Percentiles rank a stretch among this genome's conserved stretches.
phyloP scores from a whole-genome alignment of 2,329 filamentous ascomycete species.

The Fusarium sp. region DNA sequence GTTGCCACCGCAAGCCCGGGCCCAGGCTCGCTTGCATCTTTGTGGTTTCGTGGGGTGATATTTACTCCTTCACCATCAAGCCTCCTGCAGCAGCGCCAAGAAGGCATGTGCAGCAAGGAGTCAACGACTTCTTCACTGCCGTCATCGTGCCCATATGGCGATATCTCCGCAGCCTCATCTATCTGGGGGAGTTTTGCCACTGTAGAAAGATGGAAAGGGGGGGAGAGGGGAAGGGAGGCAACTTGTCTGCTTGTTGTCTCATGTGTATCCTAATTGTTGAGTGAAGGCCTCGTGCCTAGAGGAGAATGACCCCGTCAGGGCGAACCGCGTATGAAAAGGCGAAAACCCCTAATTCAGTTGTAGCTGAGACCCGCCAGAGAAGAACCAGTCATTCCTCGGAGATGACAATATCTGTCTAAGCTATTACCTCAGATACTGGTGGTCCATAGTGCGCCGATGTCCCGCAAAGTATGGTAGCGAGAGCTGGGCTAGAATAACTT shows the following conservation, averaged over 20 bases:
- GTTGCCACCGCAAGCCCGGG: conserved; percentile 44
- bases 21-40: conserved; percentile 43
- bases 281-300: not conserved
- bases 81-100: conserved; percentile 35
- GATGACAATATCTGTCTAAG: conserved; percentile 23
- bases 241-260: conserved; percentile 12
- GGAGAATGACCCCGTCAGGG: not conserved
- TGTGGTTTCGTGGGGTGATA: conserved; percentile 47
- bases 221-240: not conserved
- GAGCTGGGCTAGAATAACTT: not conserved
- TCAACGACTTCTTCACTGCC: conserved; percentile 17
- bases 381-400: conserved; percentile 14
- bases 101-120: conserved; percentile 10
- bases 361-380: not conserved
- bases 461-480: not conserved
- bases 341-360: not conserved
- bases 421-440: conserved; percentile 5
- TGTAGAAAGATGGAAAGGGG: conserved; percentile 6
- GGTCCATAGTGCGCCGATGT: not conserved
- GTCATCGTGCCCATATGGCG: conserved; percentile 22
- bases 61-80: conserved; percentile 42
- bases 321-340: not conserved
- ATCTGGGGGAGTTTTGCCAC: conserved; percentile 20
- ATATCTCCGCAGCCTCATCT: conserved; percentile 23
- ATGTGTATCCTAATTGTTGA: not conserved